phyloP scores from a whole-genome alignment of 202 grass and related monocot genomes.

The Bolboschoenoplectus hybrid region DNA sequence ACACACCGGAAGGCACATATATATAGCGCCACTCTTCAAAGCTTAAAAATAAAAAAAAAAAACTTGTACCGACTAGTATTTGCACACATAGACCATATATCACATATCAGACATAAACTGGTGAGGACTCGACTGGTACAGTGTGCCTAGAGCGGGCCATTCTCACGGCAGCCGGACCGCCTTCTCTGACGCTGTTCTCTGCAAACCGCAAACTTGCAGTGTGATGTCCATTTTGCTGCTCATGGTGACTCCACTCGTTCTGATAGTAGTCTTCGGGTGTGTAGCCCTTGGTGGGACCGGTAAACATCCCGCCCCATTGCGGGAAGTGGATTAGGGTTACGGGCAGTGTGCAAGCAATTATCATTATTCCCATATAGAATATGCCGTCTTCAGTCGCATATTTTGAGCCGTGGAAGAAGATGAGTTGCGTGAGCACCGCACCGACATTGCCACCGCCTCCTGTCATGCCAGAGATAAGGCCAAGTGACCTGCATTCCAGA shows the following conservation, averaged over 20 bases:
- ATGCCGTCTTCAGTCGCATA: constrained; percentile 79
- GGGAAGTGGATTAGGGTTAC: neutral
- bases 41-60: too few species aligned
- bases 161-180: constrained; percentile 28
- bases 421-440: constrained; percentile 73
- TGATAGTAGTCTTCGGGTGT: constrained; percentile 74
- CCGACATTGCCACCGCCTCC: constrained; percentile 71
- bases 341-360: constrained; percentile 77
- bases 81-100: too few species aligned
- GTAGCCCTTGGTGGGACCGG: constrained; percentile 34
- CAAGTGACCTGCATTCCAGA: constrained; percentile 47
- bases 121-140: neutral
- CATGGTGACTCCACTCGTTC: constrained; percentile 62
- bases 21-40: too few species aligned
- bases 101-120: too few species aligned
- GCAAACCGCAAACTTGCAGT: constrained; percentile 52
- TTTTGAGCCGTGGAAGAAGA: constrained; percentile 67
- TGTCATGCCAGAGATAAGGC: constrained; percentile 85
- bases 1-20: too few species aligned
- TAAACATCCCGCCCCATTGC: constrained; percentile 75
- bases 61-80: too few species aligned
- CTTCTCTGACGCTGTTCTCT: constrained; percentile 76
- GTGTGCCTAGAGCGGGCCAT: constrained; percentile 61
- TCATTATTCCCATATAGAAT: constrained; percentile 86
- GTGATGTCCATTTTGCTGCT: constrained; percentile 51